Base-by-base conservation (phyloP, 192 early-diverging fungal genomes). In the Dispira simplex region DNA sequence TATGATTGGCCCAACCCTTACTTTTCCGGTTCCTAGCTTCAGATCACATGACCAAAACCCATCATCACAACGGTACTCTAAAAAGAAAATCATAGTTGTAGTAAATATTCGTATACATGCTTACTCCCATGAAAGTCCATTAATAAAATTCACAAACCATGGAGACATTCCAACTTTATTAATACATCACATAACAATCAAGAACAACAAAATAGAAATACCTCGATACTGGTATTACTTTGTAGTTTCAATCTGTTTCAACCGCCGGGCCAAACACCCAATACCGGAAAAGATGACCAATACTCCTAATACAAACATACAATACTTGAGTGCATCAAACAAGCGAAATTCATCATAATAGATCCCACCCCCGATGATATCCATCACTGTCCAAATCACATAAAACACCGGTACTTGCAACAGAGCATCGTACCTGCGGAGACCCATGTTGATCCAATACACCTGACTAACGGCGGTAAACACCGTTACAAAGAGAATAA, bases 401-500 rank as follows among this genome's bases (percentile, higher is more conserved):
- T 84, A 89, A 71, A 86, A 91, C 25, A 89, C 84, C 0, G 89
- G 89, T 26, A 91, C 85, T 63, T 91, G 89, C 6, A 91, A 74
- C 59, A 91, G 58, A 0, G 89, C 89, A 60, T 91, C 89, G 67
- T 91, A 91, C 44, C 86, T 75, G 54, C 79, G 77, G 11, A 91
- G 66, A 0, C 89, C 89, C 78, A 86, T 87, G 68, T 86, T 91
- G 46, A 91, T 87, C 86, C 87, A 91, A 68, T 88, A 89, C 26
- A 91, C 81, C 71, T 90, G 88, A 3, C 80, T 79, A 0, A 87
- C 77, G 2, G 87, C 89, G 14, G 87, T 89, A 57, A 83, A 75
- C n/a, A 83, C 76, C 0, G 87, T 91, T 21, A 89, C 80, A 5
- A 77, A 65, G 46, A 85, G 66, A 63, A 91, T 87, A 57, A 80